These are phyloP conservation scores for Penicillium sp. DNA, from an alignment of 2,329 filamentous ascomycete species.

Conservation along the genomic window DNA sequence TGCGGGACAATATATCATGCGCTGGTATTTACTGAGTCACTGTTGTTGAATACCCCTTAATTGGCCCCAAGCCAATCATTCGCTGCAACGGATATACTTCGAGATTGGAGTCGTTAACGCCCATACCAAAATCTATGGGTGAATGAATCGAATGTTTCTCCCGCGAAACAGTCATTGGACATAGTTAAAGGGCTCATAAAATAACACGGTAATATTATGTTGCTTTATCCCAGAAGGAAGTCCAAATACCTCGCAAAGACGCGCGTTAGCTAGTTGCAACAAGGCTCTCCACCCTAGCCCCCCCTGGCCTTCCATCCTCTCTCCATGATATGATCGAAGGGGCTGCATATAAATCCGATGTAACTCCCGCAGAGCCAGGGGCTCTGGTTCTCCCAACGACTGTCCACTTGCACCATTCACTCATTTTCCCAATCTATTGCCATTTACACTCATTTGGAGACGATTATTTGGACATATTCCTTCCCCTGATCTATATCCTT, in stretches of 20 bases:
- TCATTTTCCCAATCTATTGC: slow-evolving; percentile 3
- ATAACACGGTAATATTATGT: neutral
- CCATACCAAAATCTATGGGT: neutral
- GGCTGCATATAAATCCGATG: slow-evolving; percentile 15
- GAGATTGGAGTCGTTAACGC: neutral
- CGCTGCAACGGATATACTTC: neutral
- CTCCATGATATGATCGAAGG: slow-evolving; percentile 7
- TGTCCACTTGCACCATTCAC: neutral
- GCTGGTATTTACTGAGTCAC: neutral
- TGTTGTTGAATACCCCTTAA: neutral
- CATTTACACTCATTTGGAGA: slow-evolving; percentile 13
- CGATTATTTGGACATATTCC: slow-evolving; percentile 8
- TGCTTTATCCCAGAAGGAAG: neutral
- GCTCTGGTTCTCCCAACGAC: neutral
- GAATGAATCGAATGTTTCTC: neutral
- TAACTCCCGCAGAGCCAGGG: neutral
- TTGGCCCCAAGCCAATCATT: neutral
- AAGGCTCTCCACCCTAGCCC: neutral
- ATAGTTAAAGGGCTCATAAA: neutral
- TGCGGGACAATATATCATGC: neutral
- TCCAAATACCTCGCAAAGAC: neutral
- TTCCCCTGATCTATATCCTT: slow-evolving; percentile 4
- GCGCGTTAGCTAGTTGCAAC: neutral
- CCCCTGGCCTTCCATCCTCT: slow-evolving; percentile 8
- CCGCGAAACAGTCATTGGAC: neutral